These are phyloP conservation scores for Pichia cabralensis DNA, from an alignment of 805 yeast genomes.

Conservation along the genomic window DNA sequence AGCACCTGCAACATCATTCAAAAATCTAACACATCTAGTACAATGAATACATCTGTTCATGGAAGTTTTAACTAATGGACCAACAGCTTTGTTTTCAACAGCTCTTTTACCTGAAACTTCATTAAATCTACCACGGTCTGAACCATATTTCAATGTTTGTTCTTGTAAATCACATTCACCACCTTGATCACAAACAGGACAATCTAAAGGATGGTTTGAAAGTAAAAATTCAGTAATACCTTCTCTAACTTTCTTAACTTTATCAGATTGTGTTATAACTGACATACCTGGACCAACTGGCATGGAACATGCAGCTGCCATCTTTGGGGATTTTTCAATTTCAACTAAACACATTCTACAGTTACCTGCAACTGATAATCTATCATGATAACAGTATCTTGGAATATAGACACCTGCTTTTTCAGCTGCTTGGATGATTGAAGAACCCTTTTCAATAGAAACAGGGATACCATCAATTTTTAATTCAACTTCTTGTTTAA, in stretches of 20 bases:
- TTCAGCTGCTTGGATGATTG: slow-evolving; percentile 86
- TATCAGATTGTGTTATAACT: slow-evolving; percentile 67
- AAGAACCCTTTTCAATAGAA: slow-evolving; percentile 74
- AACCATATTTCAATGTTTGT: slow-evolving; percentile 72
- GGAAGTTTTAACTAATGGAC: slow-evolving; percentile 80
- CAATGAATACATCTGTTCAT: slow-evolving; percentile 92
- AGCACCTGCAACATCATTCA: slow-evolving; percentile 89
- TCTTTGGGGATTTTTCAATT: slow-evolving; percentile 80
- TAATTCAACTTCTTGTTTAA: slow-evolving; percentile 23
- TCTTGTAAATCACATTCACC: slow-evolving; percentile 92
- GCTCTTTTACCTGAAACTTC: slow-evolving; percentile 84
- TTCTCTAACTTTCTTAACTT: slow-evolving; percentile 75
- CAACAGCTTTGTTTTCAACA: slow-evolving; percentile 82
- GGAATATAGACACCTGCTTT: slow-evolving; percentile 85
- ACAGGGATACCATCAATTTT: slow-evolving; percentile 66
- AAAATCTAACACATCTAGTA: slow-evolving; percentile 81
- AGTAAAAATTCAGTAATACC: slow-evolving; percentile 84
- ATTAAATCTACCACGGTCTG: slow-evolving; percentile 76
- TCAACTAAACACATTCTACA: slow-evolving; percentile 91
- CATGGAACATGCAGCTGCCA: slow-evolving; percentile 86
- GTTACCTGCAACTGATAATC: slow-evolving; percentile 84
- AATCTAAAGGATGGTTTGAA: slow-evolving; percentile 85
- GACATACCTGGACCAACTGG: slow-evolving; percentile 90
- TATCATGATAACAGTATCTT: slow-evolving; percentile 86
- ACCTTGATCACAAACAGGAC: slow-evolving; percentile 91